A percentile compares a stretch with the other conserved stretches of the same genome.
Evolutionary conservation across 2,329 filamentous ascomycete genomes (phyloP).

Genomic region (Talaromyces sp.): DNA sequence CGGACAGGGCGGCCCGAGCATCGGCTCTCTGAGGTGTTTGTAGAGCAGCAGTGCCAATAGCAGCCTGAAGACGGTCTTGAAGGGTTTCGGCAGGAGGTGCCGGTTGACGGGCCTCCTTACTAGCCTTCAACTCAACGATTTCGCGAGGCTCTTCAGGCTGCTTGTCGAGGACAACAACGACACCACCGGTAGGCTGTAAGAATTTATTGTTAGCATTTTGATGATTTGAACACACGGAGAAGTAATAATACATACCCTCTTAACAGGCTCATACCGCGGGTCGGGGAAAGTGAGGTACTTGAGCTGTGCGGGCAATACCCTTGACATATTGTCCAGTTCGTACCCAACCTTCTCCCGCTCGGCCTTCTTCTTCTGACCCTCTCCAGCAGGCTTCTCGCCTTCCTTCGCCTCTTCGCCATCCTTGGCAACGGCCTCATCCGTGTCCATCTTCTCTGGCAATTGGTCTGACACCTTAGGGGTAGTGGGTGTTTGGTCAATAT

Average conservation of each 20-base stretch:
- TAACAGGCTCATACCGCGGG: slow-evolving; percentile 89
- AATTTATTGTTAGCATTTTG: slow-evolving; percentile 43
- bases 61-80: slow-evolving; percentile 47
- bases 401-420: slow-evolving; percentile 59
- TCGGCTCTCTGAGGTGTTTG: slow-evolving; percentile 37
- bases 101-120: slow-evolving; percentile 62
- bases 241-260: slow-evolving; percentile 65
- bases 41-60: slow-evolving; percentile 36
- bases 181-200: slow-evolving; percentile 81
- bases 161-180: slow-evolving; percentile 86
- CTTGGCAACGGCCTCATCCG: slow-evolving; percentile 60
- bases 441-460: slow-evolving; percentile 83
- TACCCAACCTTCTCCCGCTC: slow-evolving; percentile 98
- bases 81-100: slow-evolving; percentile 46
- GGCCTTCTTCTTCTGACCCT: slow-evolving; percentile 78
- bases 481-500: slow-evolving; percentile 78
- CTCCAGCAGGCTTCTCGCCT: slow-evolving; percentile 62
- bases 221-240: background rate
- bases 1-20: slow-evolving; percentile 24
- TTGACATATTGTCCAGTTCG: slow-evolving; percentile 94
- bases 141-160: slow-evolving; percentile 76
- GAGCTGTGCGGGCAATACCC: slow-evolving; percentile 87
- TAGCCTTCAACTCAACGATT: slow-evolving; percentile 87
- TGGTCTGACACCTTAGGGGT: slow-evolving; percentile 67
- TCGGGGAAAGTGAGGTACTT: slow-evolving; percentile 94